A percentile compares a stretch with the other conserved stretches of the same genome.
These are phyloP conservation scores for Paraurostyla sp. DNA, from an alignment of 73 alveolate species.

Conservation along the genomic window DNA sequence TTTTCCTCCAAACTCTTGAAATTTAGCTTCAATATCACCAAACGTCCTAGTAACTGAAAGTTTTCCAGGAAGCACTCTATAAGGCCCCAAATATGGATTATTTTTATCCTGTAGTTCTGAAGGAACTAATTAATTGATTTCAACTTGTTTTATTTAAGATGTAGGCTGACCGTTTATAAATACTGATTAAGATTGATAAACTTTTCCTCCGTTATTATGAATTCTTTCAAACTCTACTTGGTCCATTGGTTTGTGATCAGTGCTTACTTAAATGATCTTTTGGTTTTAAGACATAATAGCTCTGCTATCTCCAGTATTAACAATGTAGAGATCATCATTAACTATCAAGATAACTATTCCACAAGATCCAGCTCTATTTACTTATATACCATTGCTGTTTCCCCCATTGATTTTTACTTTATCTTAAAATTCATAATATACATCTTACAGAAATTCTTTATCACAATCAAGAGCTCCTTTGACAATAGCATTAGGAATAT, in stretches of 20 bases:
- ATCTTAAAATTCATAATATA: background rate
- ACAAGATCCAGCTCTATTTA: constrained; percentile 97
- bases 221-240: constrained; percentile 78
- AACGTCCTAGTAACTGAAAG: constrained; percentile 78
- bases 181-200: constrained; percentile 59
- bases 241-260: constrained; percentile 96
- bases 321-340: constrained; percentile 91
- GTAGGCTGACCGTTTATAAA: constrained; percentile 14
- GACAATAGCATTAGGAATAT: constrained; percentile 47
- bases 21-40: constrained; percentile 86
- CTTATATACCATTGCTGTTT: background rate
- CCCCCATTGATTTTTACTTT: background rate
- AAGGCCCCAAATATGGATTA: constrained; percentile 44
- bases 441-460: constrained; percentile 81
- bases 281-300: constrained; percentile 90
- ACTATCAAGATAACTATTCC: constrained; percentile 90
- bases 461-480: constrained; percentile 86
- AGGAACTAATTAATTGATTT: background rate
- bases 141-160: background rate
- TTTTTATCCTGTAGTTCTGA: background rate
- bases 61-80: constrained; percentile 51
- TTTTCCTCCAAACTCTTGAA: constrained; percentile 79
- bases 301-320: constrained; percentile 98
- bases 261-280: constrained; percentile 82
- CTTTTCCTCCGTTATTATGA: constrained; percentile 79